Evolutionary conservation across 2,329 filamentous ascomycete species (phyloP).

Genomic region (Tolypocladium pustulatum): DNA sequence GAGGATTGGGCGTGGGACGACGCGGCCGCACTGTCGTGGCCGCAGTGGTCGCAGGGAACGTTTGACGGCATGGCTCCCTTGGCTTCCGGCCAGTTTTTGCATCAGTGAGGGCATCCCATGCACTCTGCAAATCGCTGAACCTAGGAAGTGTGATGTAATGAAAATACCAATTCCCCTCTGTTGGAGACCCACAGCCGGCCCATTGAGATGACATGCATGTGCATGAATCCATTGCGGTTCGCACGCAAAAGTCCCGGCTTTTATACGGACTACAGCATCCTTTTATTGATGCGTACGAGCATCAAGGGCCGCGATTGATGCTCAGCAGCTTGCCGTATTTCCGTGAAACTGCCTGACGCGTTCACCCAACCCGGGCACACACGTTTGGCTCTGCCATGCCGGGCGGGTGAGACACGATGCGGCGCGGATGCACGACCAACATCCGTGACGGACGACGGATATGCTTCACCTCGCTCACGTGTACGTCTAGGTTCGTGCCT

Average conservation of each 20-base stretch:
- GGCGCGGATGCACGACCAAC: neutral
- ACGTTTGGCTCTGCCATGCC: neutral
- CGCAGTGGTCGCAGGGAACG: slow-evolving; percentile 6
- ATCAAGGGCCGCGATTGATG: neutral
- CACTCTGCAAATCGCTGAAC: neutral
- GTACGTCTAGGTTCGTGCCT: neutral
- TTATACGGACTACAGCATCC: neutral
- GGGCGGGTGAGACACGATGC: neutral
- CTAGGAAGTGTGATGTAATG: neutral
- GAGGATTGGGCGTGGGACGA: slow-evolving; percentile 18
- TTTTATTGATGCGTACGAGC: neutral
- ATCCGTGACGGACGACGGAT: neutral
- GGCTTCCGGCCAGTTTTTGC: neutral
- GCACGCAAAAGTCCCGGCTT: neutral
- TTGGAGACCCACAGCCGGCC: neutral
- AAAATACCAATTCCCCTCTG: neutral
- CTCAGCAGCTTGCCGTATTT: neutral
- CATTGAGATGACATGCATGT: neutral
- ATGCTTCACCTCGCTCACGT: neutral
- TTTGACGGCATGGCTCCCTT: neutral
- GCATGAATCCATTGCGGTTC: neutral
- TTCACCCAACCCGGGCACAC: neutral
- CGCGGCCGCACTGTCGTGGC: slow-evolving; percentile 6
- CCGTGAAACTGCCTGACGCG: neutral
- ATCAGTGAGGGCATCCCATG: neutral